A percentile compares a stretch with the other conserved stretches of the same genome.
These are phyloP conservation scores for bread wheat (Triticum aestivum) DNA, from an alignment of 176 grass and related monocot species.

Conservation along the genomic window DNA sequence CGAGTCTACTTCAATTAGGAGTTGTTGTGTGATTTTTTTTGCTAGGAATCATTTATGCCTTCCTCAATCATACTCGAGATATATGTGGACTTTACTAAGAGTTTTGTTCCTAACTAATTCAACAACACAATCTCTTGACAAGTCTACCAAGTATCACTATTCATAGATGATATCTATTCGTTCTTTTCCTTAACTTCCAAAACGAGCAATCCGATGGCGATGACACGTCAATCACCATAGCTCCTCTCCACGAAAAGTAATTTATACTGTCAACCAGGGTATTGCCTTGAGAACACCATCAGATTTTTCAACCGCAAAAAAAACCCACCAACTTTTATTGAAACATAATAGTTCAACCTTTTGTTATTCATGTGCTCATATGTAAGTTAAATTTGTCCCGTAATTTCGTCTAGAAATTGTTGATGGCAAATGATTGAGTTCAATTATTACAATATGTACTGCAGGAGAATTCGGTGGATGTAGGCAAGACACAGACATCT, in stretches of 20 bases:
- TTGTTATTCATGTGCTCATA: no score
- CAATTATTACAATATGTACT: no score
- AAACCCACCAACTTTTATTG: neutral
- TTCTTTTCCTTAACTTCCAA: neutral
- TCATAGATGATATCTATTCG: neutral
- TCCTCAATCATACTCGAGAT: neutral
- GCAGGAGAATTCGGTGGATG: no score
- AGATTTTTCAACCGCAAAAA: no score
- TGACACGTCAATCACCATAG: neutral
- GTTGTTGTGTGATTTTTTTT: no score
- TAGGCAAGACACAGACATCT: no score
- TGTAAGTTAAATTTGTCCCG: no score
- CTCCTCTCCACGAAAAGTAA: neutral
- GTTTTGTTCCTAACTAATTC: neutral
- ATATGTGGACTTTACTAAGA: neutral
- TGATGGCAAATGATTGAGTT: no score
- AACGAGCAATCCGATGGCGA: neutral
- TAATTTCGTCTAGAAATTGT: no score
- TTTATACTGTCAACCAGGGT: neutral
- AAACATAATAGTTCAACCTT: no score
- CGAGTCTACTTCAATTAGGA: no score
- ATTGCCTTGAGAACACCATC: neutral
- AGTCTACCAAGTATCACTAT: neutral
- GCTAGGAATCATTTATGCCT: neutral
- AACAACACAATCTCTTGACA: neutral